Conservation (phyloP, 2,329 filamentous ascomycete genomes). For the Mariannaea sp. region DNA sequence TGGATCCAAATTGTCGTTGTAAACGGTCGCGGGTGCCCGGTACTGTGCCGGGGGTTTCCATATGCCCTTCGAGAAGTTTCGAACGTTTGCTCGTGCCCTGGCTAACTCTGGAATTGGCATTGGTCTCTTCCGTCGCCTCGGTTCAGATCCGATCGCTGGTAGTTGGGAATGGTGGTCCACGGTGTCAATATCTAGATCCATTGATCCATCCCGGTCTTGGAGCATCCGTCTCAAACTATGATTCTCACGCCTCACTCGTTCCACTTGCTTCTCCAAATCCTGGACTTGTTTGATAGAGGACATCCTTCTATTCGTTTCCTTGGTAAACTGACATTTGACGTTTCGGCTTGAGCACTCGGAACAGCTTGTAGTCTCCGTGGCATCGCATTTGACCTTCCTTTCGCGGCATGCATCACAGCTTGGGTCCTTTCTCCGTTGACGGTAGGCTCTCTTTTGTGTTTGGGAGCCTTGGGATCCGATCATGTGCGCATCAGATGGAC, state of each 20-base stretch:
- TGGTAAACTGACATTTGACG: slow-evolving; percentile 98
- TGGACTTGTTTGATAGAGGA: slow-evolving; percentile 99
- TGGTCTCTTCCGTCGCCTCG: slow-evolving; percentile 65
- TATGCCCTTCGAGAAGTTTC: slow-evolving; percentile 75
- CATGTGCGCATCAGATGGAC: slow-evolving; percentile 42
- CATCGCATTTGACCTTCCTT: slow-evolving; percentile 85
- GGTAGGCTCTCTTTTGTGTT: slow-evolving; percentile 89
- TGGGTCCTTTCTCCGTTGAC: slow-evolving; percentile 92
- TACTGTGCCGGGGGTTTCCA: slow-evolving; percentile 77
- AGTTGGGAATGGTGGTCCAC: slow-evolving; percentile 58
- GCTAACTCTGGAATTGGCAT: slow-evolving; percentile 70
- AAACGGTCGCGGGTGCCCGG: slow-evolving; percentile 55
- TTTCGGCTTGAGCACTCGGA: slow-evolving; percentile 96
- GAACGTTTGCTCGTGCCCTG: slow-evolving; percentile 72
- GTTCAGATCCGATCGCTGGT: slow-evolving; percentile 68
- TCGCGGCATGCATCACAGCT: slow-evolving; percentile 97
- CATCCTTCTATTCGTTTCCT: slow-evolving; percentile 98
- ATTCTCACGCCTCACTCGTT: slow-evolving; percentile 80
- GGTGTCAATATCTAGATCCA: slow-evolving; percentile 55
- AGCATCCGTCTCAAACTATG: slow-evolving; percentile 71
- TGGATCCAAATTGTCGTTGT: slow-evolving; percentile 60
- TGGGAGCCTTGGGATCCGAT: slow-evolving; percentile 55
- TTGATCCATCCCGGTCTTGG: slow-evolving; percentile 53
- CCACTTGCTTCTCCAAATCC: slow-evolving; percentile 91
- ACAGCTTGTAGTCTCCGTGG: slow-evolving; percentile 93